These are phyloP conservation scores for Sisymbrium altissimum DNA, from an alignment of 345 rosid species.

Conservation along the genomic window DNA sequence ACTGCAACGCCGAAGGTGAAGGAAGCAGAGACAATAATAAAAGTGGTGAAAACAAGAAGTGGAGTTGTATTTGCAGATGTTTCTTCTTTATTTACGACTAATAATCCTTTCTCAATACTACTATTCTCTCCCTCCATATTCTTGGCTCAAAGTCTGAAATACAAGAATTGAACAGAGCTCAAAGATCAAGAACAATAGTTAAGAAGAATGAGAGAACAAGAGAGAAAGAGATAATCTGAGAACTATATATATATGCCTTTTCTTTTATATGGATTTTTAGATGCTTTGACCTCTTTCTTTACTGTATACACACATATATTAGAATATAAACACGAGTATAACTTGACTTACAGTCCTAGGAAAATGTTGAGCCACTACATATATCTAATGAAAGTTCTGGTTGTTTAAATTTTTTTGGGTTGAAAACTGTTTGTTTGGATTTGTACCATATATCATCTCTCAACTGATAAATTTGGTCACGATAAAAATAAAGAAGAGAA, in stretches of 20 bases:
- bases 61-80: neutral
- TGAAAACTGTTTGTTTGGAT: too few relatives aligned
- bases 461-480: too few relatives aligned
- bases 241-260: neutral
- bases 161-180: neutral
- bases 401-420: too few relatives aligned
- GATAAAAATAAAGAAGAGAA: too few relatives aligned
- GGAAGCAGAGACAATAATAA: slow-evolving; percentile 52
- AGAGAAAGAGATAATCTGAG: neutral
- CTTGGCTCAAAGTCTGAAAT: neutral
- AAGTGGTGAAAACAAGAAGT: slow-evolving; percentile 40
- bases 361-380: too few relatives aligned
- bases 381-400: too few relatives aligned
- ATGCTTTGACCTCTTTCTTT: neutral
- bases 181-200: neutral
- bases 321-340: neutral
- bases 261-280: neutral
- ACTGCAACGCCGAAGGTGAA: slow-evolving; percentile 46
- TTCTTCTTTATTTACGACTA: neutral
- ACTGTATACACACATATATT: neutral
- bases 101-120: slow-evolving; percentile 21
- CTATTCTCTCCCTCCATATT: slow-evolving; percentile 21
- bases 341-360: neutral
- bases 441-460: too few relatives aligned
- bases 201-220: neutral